A percentile compares a stretch with the other conserved stretches of the same genome.
Evolutionary conservation across 768 basidiomycete species (phyloP).

Genomic region (Mrakia gelida): DNA sequence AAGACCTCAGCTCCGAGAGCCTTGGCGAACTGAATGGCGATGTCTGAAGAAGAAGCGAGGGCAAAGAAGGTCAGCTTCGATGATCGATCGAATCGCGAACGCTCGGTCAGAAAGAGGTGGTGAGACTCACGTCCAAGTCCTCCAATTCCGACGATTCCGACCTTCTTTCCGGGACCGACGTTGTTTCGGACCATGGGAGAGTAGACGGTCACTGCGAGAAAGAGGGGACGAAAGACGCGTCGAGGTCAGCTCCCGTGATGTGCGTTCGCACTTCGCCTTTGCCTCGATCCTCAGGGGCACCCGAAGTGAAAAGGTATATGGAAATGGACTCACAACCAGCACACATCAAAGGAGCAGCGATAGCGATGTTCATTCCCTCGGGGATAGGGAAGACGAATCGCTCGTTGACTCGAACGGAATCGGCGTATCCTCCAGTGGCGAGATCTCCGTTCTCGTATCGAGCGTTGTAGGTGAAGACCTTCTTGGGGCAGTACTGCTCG

Average conservation of each 20-base stretch:
- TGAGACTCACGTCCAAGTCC: conserved; percentile 41
- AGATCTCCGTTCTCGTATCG: conserved; percentile 42
- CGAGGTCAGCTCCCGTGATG: conserved; percentile 48
- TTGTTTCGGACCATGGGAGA: conserved; percentile 58
- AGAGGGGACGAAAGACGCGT: background rate
- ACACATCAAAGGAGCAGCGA: conserved; percentile 56
- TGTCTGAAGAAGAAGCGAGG: conserved; percentile 2
- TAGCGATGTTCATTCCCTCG: conserved; percentile 51
- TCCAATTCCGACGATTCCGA: conserved; percentile 64
- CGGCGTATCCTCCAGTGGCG: conserved; percentile 53
- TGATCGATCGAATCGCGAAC: too few relatives aligned
- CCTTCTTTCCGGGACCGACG: conserved; percentile 58
- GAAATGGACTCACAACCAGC: background rate
- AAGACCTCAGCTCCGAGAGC: conserved; percentile 59
- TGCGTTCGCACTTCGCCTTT: too few relatives aligned
- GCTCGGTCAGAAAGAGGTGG: too few relatives aligned
- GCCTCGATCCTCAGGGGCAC: too few relatives aligned
- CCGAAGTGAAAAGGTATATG: background rate
- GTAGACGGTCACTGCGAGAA: conserved; percentile 53
- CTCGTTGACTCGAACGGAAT: conserved; percentile 48
- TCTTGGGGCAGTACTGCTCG: conserved; percentile 57
- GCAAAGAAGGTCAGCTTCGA: too few relatives aligned
- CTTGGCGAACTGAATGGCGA: conserved; percentile 50
- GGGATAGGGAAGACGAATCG: conserved; percentile 62
- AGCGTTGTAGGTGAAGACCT: conserved; percentile 42